Percentiles rank a stretch among this genome's conserved stretches.
These are phyloP conservation scores for Cryptococcus sp. DNA, from an alignment of 1,284 basidiomycete genomes.

Conservation along the genomic window DNA sequence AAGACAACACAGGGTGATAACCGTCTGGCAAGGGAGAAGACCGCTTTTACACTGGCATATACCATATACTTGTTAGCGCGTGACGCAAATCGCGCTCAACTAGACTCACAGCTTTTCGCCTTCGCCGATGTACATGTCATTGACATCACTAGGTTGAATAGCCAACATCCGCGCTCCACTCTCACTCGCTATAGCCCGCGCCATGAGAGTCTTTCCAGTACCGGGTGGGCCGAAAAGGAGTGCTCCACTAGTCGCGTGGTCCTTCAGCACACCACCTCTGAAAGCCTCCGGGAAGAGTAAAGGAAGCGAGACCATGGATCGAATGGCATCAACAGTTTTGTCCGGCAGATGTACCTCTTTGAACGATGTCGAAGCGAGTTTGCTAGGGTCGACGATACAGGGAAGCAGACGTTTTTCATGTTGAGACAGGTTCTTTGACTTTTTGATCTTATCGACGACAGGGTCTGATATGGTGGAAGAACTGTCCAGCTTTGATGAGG, in stretches of 20 bases:
- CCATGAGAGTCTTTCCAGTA: slow-evolving; percentile 86
- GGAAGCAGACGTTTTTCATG: slow-evolving; percentile 75
- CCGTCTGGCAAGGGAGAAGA: slow-evolving; percentile 83
- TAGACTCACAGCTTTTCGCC: slow-evolving; percentile 74
- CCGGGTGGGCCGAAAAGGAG: slow-evolving; percentile 86
- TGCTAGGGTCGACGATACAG: slow-evolving; percentile 79
- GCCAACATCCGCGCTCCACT: slow-evolving; percentile 86
- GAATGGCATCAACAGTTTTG: slow-evolving; percentile 81
- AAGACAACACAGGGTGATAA: slow-evolving; percentile 93
- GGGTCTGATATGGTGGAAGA: slow-evolving; percentile 56
- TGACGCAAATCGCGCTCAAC: neutral
- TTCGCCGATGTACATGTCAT: slow-evolving; percentile 78
- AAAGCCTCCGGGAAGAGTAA: slow-evolving; percentile 88
- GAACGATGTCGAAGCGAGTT: slow-evolving; percentile 68
- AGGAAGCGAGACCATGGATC: slow-evolving; percentile 88
- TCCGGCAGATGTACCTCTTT: slow-evolving; percentile 81
- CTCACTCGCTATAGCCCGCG: slow-evolving; percentile 87
- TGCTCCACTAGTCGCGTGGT: slow-evolving; percentile 83
- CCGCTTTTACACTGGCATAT: slow-evolving; percentile 64
- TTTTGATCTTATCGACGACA: slow-evolving; percentile 71
- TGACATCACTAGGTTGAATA: slow-evolving; percentile 58
- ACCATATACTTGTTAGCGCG: neutral
- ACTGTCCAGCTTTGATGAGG: slow-evolving; percentile 9
- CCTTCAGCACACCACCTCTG: slow-evolving; percentile 83
- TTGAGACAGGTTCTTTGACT: slow-evolving; percentile 68